These are phyloP conservation scores for Zea mays DNA, from an alignment of 176 grass and related monocot genomes.

Conservation along the genomic window Zm-B73-REFERENCE-NAM-5.0 NC_050099.1:99143001-99143500, in stretches of 20 bases:
- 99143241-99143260: conserved; percentile 14
- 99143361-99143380: conserved; percentile 94
- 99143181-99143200: conserved; percentile 26
- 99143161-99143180: conserved; percentile 88
- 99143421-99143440: conserved; percentile 20
- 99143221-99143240: conserved; percentile 20
- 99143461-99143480: not conserved
- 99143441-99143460: not conserved
- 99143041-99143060: conserved; percentile 97
- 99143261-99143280: conserved; percentile 6
- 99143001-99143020: conserved; percentile 92
- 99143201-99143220: conserved; percentile 29
- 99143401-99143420: conserved; percentile 71
- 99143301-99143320: not conserved
- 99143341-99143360: conserved; percentile 84
- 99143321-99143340: conserved; percentile 52
- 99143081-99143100: conserved; percentile 74
- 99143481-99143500: not conserved
- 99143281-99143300: not conserved
- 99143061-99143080: conserved; percentile 95
- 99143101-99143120: conserved; percentile 97
- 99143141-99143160: conserved; percentile 96
- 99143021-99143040: conserved; percentile 95
- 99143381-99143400: conserved; percentile 96
- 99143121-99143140: conserved; percentile 93